A percentile compares a stretch with the other conserved stretches of the same genome.
Evolutionary conservation across 352 stramenopile species (phyloP).

Genomic region (Blastocystis sp.): DNA sequence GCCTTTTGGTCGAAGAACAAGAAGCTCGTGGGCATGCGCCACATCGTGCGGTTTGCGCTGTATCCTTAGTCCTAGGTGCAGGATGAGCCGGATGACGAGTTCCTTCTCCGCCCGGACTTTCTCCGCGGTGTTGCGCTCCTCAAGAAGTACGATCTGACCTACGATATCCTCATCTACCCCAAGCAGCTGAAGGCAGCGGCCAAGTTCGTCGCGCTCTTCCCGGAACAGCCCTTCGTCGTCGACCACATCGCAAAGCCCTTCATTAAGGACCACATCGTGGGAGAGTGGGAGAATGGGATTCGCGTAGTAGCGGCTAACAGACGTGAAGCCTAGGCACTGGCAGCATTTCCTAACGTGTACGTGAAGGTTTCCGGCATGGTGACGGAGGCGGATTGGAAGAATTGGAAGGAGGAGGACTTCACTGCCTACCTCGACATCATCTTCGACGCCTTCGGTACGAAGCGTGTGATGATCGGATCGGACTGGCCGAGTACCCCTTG

Average conservation of each 20-base stretch:
- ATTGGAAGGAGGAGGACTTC: constrained; percentile 69
- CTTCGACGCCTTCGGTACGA: constrained; percentile 61
- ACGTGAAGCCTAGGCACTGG: constrained; percentile 45
- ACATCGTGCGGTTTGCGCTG: constrained; percentile 21
- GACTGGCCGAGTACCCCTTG: constrained; percentile 48
- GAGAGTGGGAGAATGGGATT: constrained; percentile 63
- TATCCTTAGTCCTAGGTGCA: constrained; percentile 42
- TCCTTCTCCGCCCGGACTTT: constrained; percentile 45
- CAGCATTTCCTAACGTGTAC: constrained; percentile 61
- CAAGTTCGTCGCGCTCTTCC: constrained; percentile 53
- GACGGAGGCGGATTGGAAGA: constrained; percentile 65
- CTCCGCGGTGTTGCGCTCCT: constrained; percentile 40
- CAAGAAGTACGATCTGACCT: constrained; percentile 69
- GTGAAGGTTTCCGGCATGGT: constrained; percentile 68
- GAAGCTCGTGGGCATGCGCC: constrained; percentile 54
- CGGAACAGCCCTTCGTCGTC: constrained; percentile 66
- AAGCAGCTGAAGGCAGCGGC: constrained; percentile 54
- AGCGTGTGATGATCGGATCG: constrained; percentile 64
- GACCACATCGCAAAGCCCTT: constrained; percentile 68
- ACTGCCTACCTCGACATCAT: constrained; percentile 64
- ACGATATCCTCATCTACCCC: constrained; percentile 67
- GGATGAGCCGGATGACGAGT: constrained; percentile 67
- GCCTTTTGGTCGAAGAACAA: constrained; percentile 19
- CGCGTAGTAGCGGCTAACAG: not conserved
- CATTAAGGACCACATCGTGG: constrained; percentile 67